A percentile compares a stretch with the other conserved stretches of the same genome.
phyloP scores from a whole-genome alignment of 352 stramenopile genomes.

The Thalassiosira hispida region DNA sequence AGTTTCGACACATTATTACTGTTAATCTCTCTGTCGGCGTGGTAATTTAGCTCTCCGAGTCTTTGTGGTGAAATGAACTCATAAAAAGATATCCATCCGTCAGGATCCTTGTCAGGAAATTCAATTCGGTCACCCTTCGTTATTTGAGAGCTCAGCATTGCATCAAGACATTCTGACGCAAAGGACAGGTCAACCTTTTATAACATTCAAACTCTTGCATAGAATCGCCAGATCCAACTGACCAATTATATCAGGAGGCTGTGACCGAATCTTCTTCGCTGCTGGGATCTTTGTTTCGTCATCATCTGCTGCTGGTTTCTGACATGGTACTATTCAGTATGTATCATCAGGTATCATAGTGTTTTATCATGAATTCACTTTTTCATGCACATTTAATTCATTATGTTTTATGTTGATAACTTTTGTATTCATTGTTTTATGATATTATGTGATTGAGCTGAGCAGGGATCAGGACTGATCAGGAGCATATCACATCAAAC shows the following conservation, averaged over 20 bases:
- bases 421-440: no score
- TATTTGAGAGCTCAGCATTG: constrained; percentile 21
- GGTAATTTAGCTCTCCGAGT: not conserved
- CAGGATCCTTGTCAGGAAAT: constrained; percentile 29
- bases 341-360: no score
- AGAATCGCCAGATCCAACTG: constrained; percentile 15
- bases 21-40: not conserved
- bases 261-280: not conserved
- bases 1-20: constrained; percentile 3
- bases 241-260: constrained; percentile 23
- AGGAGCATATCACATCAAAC: no score
- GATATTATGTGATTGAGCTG: no score
- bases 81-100: constrained; percentile 29
- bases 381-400: no score
- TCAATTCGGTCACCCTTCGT: constrained; percentile 17
- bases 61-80: constrained; percentile 6
- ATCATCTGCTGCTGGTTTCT: no score
- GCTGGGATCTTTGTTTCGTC: not conserved
- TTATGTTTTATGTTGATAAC: no score
- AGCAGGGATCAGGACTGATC: no score
- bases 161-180: constrained; percentile 15
- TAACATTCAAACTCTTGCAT: constrained; percentile 40
- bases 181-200: constrained; percentile 9
- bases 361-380: no score
- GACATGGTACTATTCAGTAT: no score